These are phyloP conservation scores for Circinella umbellata DNA, from an alignment of 371 early-diverging fungal species.

Conservation along the genomic window DNA sequence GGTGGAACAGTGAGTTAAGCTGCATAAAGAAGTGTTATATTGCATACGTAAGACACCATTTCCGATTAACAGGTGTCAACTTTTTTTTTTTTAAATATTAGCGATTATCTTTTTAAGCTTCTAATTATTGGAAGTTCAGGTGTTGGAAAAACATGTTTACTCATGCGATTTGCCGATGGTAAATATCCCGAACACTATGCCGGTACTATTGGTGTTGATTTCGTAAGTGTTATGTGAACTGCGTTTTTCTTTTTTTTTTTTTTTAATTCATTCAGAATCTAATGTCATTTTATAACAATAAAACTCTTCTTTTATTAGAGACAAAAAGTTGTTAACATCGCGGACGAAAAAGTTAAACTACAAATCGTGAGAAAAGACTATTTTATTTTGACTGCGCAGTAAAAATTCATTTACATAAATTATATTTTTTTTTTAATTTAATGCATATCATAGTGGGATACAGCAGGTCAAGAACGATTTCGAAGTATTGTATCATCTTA, in stretches of 20 bases:
- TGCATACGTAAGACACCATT: neutral
- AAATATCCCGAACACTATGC: constrained; percentile 97
- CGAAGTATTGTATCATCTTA: constrained; percentile 96
- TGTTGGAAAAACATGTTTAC: constrained; percentile 98
- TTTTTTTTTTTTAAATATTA: constrained; percentile 25
- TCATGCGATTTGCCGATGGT: constrained; percentile 98
- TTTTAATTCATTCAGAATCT: neutral
- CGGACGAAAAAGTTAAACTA: constrained; percentile 97
- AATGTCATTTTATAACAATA: neutral
- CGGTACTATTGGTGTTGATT: constrained; percentile 99
- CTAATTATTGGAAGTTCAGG: constrained; percentile 98
- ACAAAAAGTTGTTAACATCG: constrained; percentile 98
- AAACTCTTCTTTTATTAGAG: constrained; percentile 62
- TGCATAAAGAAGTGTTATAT: neutral
- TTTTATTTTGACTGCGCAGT: neutral
- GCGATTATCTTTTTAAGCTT: constrained; percentile 98
- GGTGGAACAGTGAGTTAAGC: neutral
- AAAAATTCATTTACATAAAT: too few relatives aligned
- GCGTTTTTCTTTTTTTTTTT: neutral
- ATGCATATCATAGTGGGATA: constrained; percentile 77
- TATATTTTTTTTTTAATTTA: neutral
- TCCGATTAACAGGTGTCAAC: neutral
- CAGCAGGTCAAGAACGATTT: constrained; percentile 99
- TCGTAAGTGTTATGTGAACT: constrained; percentile 53
- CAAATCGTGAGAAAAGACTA: constrained; percentile 78